Percentiles rank a stretch among this genome's conserved stretches.
phyloP scores from a whole-genome alignment of 306 rosid species.

The Styphnolobium japonicum region DNA sequence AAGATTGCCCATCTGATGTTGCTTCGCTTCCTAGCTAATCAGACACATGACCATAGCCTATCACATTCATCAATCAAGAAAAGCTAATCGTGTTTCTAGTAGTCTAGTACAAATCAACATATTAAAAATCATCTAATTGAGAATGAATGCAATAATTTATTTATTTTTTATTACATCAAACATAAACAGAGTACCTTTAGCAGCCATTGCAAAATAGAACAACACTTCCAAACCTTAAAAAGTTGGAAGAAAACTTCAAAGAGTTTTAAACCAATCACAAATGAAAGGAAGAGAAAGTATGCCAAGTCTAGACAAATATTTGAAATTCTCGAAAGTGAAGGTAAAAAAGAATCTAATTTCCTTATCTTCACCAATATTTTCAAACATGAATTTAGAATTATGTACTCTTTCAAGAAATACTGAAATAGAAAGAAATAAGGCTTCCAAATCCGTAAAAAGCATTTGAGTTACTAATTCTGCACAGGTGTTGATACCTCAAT shows the following conservation, averaged over 20 bases:
- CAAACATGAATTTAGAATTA: not conserved
- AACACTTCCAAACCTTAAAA: not conserved
- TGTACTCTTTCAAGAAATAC: not conserved
- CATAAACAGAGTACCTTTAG: not conserved
- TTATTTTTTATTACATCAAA: not conserved
- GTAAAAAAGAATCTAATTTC: not conserved
- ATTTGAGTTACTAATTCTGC: not conserved
- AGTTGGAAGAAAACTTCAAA: not conserved
- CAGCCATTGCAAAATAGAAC: not conserved
- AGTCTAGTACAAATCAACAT: too few relatives aligned
- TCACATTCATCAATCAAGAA: not conserved
- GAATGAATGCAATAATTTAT: not conserved
- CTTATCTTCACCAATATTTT: not conserved
- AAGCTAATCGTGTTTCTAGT: not conserved
- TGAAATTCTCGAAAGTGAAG: not conserved
- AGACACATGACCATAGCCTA: not conserved
- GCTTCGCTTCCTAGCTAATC: not conserved
- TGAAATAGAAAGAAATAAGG: not conserved
- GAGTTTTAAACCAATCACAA: not conserved
- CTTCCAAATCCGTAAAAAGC: not conserved
- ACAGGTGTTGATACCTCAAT: constrained; percentile 28
- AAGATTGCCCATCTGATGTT: not conserved
- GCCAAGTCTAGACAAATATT: not conserved
- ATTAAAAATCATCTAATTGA: not conserved
- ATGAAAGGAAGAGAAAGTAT: not conserved